A percentile compares a stretch with the other conserved stretches of the same genome.
Evolutionary conservation across 2,329 filamentous ascomycete species (phyloP).

Genomic region (Drechslera avenae): DNA sequence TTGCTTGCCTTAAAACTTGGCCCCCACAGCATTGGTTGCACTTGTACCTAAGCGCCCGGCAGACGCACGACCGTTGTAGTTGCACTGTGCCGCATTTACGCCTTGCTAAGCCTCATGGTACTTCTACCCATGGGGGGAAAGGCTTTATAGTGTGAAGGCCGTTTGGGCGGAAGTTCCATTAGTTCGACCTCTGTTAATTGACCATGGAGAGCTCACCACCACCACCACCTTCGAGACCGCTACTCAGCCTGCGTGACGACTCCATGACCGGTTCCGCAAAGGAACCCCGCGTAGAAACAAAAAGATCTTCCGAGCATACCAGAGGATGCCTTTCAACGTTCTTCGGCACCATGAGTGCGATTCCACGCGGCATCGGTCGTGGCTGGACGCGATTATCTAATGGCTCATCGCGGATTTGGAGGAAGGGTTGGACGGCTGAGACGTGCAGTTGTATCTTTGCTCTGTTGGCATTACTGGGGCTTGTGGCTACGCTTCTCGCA

Average conservation of each 20-base stretch:
- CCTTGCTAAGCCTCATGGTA: constrained; percentile 1
- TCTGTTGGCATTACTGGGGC: constrained; percentile 6
- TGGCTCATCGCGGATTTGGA: background rate
- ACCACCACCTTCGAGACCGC: constrained; percentile 1
- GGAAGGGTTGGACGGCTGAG: constrained; percentile 12
- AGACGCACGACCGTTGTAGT: background rate
- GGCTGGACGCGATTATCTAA: constrained; percentile 1
- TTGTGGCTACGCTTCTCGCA: constrained; percentile 7
- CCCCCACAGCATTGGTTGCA: too few species aligned
- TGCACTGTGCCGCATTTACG: background rate
- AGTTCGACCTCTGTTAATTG: background rate
- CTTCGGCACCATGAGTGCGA: background rate
- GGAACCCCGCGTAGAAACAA: background rate
- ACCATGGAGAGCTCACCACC: background rate
- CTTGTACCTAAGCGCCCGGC: background rate
- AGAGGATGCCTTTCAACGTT: background rate
- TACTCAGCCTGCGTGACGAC: background rate
- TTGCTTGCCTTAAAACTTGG: too few species aligned
- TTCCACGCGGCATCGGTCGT: background rate
- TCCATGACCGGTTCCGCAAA: background rate
- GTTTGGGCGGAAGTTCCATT: background rate
- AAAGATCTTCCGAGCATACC: background rate
- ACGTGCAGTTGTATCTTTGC: constrained; percentile 11
- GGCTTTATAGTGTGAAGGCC: background rate
- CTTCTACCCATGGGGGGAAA: background rate